Conservation (phyloP, 257 asterid genomes). For the Fraxinus quadrangulata region DNA sequence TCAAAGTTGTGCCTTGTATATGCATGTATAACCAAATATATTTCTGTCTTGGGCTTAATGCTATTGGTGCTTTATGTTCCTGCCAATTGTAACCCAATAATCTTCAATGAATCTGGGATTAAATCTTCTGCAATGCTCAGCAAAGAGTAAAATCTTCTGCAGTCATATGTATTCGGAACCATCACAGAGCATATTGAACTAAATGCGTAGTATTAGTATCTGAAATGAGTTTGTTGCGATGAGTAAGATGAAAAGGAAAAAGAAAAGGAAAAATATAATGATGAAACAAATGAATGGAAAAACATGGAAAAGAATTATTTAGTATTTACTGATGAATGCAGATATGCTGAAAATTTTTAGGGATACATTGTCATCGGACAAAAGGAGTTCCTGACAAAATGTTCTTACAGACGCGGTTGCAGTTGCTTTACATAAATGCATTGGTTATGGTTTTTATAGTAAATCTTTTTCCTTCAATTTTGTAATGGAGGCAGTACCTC, state of each 20-base stretch:
- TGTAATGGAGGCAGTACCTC: background rate
- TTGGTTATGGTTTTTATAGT: background rate
- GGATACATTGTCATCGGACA: background rate
- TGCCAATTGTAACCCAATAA: background rate
- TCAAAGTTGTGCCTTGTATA: conserved; percentile 8
- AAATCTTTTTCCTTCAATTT: background rate
- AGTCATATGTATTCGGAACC: background rate
- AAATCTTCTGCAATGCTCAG: conserved; percentile 4
- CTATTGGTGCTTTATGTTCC: background rate
- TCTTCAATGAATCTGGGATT: background rate
- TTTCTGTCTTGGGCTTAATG: background rate
- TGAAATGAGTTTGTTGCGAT: background rate
- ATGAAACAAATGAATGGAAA: background rate
- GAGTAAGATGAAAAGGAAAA: background rate
- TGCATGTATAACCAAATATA: conserved; percentile 1
- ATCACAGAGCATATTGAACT: background rate
- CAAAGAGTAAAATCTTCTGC: background rate
- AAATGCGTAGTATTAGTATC: background rate
- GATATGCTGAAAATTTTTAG: background rate
- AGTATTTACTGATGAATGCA: background rate
- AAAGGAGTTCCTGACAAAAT: background rate
- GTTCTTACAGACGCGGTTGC: background rate
- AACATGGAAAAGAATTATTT: too few species aligned
- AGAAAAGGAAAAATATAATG: background rate
- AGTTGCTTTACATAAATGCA: background rate